phyloP scores from a whole-genome alignment of 805 yeast species.

The Pichia phayaonensis region DNA sequence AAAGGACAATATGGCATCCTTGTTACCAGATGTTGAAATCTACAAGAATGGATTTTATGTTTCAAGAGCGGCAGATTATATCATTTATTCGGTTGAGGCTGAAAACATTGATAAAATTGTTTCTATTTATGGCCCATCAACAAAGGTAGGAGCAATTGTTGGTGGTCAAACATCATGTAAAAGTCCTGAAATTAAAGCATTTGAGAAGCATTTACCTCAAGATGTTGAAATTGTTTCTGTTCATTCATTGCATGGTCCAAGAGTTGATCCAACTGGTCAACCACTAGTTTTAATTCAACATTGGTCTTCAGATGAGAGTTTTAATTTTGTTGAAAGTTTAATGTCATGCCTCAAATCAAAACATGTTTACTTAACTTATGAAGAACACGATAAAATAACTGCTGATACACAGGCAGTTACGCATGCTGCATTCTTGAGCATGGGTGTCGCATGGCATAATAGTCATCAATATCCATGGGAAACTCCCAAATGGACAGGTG shows the following conservation, averaged over 20 bases:
- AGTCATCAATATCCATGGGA: constrained; percentile 88
- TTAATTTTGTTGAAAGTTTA: constrained; percentile 53
- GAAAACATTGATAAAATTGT: constrained; percentile 73
- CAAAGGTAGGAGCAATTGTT: constrained; percentile 81
- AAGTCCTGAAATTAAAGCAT: constrained; percentile 80
- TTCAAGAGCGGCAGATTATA: constrained; percentile 71
- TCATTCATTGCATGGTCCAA: constrained; percentile 94
- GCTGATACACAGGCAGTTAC: constrained; percentile 99
- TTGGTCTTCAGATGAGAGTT: constrained; percentile 47
- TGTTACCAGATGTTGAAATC: constrained; percentile 38
- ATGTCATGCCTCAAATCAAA: constrained; percentile 73
- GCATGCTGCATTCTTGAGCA: constrained; percentile 91
- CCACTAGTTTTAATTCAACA: constrained; percentile 85
- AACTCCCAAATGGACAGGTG: constrained; percentile 79
- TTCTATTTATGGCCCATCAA: constrained; percentile 70
- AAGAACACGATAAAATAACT: constrained; percentile 88
- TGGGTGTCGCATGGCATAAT: constrained; percentile 95
- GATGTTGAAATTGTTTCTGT: constrained; percentile 82
- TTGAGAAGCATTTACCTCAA: constrained; percentile 63
- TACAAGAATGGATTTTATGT: constrained; percentile 78
- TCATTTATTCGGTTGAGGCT: constrained; percentile 90
- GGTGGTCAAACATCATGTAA: constrained; percentile 99
- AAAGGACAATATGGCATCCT: constrained; percentile 17
- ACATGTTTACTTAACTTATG: constrained; percentile 68
- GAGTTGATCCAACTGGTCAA: constrained; percentile 81